These are phyloP conservation scores for Cercospora nicotianae DNA, from an alignment of 2,329 filamentous ascomycete genomes.

Conservation along the genomic window DNA sequence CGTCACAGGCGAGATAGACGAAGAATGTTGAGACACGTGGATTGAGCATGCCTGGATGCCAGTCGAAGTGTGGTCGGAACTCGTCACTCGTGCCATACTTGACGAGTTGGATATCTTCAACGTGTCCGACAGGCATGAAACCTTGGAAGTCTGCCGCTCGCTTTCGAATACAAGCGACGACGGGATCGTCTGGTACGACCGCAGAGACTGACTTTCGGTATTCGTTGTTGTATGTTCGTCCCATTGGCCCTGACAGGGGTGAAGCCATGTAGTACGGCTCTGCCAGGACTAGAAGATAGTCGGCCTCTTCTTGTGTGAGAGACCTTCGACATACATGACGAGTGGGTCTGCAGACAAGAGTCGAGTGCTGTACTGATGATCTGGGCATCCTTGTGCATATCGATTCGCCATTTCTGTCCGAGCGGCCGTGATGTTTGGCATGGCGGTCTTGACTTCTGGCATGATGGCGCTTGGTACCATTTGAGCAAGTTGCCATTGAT, in stretches of 20 bases:
- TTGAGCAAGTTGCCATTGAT: neutral
- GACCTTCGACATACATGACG: neutral
- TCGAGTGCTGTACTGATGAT: neutral
- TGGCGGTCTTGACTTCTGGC: neutral
- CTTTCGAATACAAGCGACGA: neutral
- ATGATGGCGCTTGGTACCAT: neutral
- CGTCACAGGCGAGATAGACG: neutral
- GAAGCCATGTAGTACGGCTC: neutral
- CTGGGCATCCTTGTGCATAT: slow-evolving; percentile 5
- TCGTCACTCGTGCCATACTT: neutral
- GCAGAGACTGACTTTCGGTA: neutral
- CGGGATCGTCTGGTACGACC: neutral
- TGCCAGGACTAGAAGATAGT: neutral
- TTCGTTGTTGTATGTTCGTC: neutral
- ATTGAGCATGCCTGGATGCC: neutral
- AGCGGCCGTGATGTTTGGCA: neutral
- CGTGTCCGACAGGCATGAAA: neutral
- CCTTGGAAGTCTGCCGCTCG: neutral
- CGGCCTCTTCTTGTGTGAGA: neutral
- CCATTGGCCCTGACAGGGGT: neutral
- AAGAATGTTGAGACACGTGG: neutral
- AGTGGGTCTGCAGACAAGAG: neutral
- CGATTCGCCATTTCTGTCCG: slow-evolving; percentile 1
- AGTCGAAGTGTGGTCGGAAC: neutral
- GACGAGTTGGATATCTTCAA: neutral